A percentile compares a stretch with the other conserved stretches of the same genome.
phyloP scores from a whole-genome alignment of 371 early-diverging fungal species.

The Rhizopus sp. region DNA sequence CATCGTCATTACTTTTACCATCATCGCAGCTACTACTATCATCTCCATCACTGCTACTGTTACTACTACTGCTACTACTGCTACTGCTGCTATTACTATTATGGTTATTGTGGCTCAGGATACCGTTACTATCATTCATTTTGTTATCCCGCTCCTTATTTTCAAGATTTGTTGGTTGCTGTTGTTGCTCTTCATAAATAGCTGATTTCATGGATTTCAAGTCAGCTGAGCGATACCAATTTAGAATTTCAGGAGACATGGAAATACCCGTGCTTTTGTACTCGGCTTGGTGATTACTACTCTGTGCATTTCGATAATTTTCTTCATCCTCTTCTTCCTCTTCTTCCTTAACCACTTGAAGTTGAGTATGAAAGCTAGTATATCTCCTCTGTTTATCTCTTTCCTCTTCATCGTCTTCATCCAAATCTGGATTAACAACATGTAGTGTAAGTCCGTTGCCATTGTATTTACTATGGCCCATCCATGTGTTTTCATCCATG shows the following conservation, averaged over 20 bases:
- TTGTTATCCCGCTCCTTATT: background rate
- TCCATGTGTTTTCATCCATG: conserved; percentile 52
- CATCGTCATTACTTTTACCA: conserved; percentile 5
- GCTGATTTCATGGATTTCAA: conserved; percentile 1
- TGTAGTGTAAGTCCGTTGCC: conserved; percentile 20
- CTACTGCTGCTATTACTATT: background rate
- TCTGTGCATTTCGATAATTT: background rate
- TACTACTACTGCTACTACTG: conserved; percentile 11
- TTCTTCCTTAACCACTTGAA: conserved; percentile 28
- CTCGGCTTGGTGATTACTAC: background rate
- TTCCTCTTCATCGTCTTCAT: conserved; percentile 18
- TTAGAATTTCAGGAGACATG: conserved; percentile 37
- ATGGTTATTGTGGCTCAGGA: too few species aligned
- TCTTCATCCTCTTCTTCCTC: conserved; percentile 20
- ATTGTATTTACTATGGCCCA: conserved; percentile 35
- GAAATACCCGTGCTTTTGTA: conserved; percentile 17
- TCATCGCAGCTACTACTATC: conserved; percentile 12
- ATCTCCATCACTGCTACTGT: conserved; percentile 1
- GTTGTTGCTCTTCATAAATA: background rate
- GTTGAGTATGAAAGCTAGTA: conserved; percentile 20
- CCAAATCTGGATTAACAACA: conserved; percentile 28
- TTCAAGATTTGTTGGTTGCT: background rate
- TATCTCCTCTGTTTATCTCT: conserved; percentile 6
- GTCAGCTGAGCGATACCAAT: conserved; percentile 42
- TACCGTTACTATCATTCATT: too few species aligned